Conservation (phyloP, 495 filamentous ascomycete species). For the Penicillium lividum region DNA sequence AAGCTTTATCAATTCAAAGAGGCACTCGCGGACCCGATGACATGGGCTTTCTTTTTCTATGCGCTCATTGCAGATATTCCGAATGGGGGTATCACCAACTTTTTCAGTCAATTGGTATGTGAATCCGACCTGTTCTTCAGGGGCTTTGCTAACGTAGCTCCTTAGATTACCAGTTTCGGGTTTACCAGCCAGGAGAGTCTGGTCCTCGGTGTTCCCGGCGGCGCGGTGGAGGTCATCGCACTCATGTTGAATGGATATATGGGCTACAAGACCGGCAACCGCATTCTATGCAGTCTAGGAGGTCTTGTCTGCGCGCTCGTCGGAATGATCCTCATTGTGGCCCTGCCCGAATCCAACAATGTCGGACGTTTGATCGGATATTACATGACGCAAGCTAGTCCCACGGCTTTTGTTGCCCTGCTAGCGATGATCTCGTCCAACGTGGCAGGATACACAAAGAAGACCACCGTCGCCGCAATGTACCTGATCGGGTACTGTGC, state of each 20-base stretch:
- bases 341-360: slow-evolving; percentile 59
- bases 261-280: slow-evolving; percentile 58
- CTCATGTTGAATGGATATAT: slow-evolving; percentile 61
- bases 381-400: slow-evolving; percentile 61
- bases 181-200: slow-evolving; percentile 61
- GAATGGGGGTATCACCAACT: slow-evolving; percentile 70
- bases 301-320: slow-evolving; percentile 40
- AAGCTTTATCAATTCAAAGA: slow-evolving; percentile 64
- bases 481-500: slow-evolving; percentile 69
- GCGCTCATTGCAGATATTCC: slow-evolving; percentile 63
- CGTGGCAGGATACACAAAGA: slow-evolving; percentile 73
- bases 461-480: slow-evolving; percentile 69
- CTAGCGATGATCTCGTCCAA: slow-evolving; percentile 62
- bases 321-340: slow-evolving; percentile 67
- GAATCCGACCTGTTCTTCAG: slow-evolving; percentile 28
- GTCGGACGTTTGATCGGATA: slow-evolving; percentile 62
- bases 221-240: slow-evolving; percentile 64
- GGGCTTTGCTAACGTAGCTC: slow-evolving; percentile 8
- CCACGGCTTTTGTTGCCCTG: slow-evolving; percentile 50
- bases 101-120: slow-evolving; percentile 62
- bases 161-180: slow-evolving; percentile 44
- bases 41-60: slow-evolving; percentile 66
- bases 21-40: slow-evolving; percentile 59
- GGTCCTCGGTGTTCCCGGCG: slow-evolving; percentile 66
- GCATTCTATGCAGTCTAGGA: slow-evolving; percentile 48